These are phyloP conservation scores for Zalaria obscura DNA, from an alignment of 2,329 filamentous ascomycete genomes.

Conservation along the genomic window DNA sequence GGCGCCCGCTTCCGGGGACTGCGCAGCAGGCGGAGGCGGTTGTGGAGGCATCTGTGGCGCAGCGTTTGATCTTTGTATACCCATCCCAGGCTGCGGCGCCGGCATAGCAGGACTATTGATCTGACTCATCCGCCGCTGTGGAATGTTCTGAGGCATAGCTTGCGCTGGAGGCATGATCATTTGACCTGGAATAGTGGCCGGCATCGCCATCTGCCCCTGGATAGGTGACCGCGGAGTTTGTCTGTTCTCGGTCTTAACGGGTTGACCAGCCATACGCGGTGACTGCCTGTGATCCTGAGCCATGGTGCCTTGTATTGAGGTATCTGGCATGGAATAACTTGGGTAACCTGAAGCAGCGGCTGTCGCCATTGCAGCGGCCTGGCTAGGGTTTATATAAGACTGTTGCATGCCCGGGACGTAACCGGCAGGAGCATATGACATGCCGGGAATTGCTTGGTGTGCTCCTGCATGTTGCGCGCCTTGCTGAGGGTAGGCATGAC, in stretches of 20 bases:
- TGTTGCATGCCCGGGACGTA: constrained; percentile 54
- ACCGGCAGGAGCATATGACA: constrained; percentile 70
- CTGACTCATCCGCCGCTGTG: constrained; percentile 26
- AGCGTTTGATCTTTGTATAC: constrained; percentile 41
- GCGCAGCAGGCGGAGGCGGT: constrained; percentile 46
- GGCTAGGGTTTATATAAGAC: constrained; percentile 65
- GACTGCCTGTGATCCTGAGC: constrained; percentile 46
- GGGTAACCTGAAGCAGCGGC: constrained; percentile 77
- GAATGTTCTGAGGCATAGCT: constrained; percentile 45
- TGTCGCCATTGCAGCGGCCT: constrained; percentile 82
- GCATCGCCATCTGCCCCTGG: constrained; percentile 46
- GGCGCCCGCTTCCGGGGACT: constrained; percentile 62
- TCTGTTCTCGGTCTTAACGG: constrained; percentile 52
- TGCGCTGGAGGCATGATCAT: constrained; percentile 39
- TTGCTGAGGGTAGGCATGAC: constrained; percentile 45
- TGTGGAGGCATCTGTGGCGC: constrained; percentile 35
- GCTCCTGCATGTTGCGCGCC: constrained; percentile 44
- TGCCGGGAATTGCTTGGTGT: constrained; percentile 49
- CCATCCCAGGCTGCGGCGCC: constrained; percentile 63
- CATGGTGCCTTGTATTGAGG: constrained; percentile 48
- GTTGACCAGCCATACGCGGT: constrained; percentile 56
- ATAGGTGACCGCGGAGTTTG: constrained; percentile 65
- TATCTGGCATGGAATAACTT: constrained; percentile 51
- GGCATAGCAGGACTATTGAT: constrained; percentile 53
- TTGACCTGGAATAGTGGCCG: constrained; percentile 28